phyloP scores from a whole-genome alignment of 768 basidiomycete genomes.

The Boletellus ananiceps region DNA sequence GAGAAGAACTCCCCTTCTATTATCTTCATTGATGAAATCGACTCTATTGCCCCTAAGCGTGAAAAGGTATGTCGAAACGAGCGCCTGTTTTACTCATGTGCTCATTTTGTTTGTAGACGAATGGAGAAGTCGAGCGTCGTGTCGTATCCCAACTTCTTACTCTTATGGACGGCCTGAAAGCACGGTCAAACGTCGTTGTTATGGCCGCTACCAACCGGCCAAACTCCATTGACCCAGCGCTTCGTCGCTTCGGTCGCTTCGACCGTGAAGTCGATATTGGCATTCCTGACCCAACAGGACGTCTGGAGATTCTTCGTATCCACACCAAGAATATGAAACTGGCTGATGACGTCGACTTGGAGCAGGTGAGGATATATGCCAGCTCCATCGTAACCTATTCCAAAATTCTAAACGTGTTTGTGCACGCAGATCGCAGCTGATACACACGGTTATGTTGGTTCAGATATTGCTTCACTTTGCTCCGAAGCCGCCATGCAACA shows the following conservation, averaged over 20 bases:
- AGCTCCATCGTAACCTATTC: neutral
- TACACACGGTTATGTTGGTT: slow-evolving; percentile 99
- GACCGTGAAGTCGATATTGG: slow-evolving; percentile 99
- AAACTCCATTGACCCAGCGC: slow-evolving; percentile 98
- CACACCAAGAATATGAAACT: slow-evolving; percentile 99
- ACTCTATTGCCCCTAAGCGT: slow-evolving; percentile 99
- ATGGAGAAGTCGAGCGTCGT: slow-evolving; percentile 98
- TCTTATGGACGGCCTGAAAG: slow-evolving; percentile 98
- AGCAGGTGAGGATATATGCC: slow-evolving; percentile 53
- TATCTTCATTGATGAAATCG: slow-evolving; percentile 99
- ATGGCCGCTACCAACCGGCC: slow-evolving; percentile 99
- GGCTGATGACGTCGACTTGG: slow-evolving; percentile 92
- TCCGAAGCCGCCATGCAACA: slow-evolving; percentile 99
- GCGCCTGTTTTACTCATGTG: neutral
- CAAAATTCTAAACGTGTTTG: slow-evolving; percentile 3
- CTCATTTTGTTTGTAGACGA: slow-evolving; percentile 56
- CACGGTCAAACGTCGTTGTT: slow-evolving; percentile 97
- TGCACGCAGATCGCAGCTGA: slow-evolving; percentile 84
- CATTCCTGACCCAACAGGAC: slow-evolving; percentile 98
- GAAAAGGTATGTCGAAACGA: slow-evolving; percentile 66
- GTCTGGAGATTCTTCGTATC: slow-evolving; percentile 96
- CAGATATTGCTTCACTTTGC: slow-evolving; percentile 94
- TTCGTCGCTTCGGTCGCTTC: slow-evolving; percentile 98
- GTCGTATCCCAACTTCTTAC: slow-evolving; percentile 98
- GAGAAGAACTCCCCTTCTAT: slow-evolving; percentile 99